Base-by-base conservation (phyloP, 148 eudicot genomes). In the Rhododendron vialii region DNA sequence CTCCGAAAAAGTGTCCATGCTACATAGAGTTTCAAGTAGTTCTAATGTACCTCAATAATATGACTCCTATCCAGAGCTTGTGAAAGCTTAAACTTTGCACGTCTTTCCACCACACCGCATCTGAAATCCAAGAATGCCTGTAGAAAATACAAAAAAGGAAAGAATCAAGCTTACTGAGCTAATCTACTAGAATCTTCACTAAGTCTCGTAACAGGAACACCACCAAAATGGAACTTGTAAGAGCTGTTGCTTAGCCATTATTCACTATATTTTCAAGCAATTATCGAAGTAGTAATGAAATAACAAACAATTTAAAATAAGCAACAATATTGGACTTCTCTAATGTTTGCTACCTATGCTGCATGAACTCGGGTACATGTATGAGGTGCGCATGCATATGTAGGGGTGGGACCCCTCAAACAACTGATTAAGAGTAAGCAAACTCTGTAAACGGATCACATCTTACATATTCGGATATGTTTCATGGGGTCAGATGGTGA, bases 81-180 rank as follows among this genome's bases (percentile, higher is more conserved):
- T 50, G 92, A 89, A 79, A 95, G 95, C 93, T 95, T 95, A 89
- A 71, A 93, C 67, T 63, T 89, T 57, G 99, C 94, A 83, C 99
- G 98, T 78, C 99, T 92, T 91, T 94, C 98, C 85, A 97, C 88
- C 33, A 94, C 95, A 47, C 94, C 88, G 87, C 95, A 95, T 91
- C 99, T 94, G 87, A 97, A 97, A 83, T 95, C 98, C 87, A 97
- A 90, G 87, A 95, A 97, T 65, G 98, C 98, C 99, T 97, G 94
- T 85, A 83, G 88, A 88, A 87, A 50, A 41, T 81, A 45, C 13
- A 3, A 24, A 63, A 7, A 51, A 78, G 0, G 20, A 69, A 65
- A 41, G 30, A 85, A 89, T 67, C 2, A 43, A 47, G 51, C 17
- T 30, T 48, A 28, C 28, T 22, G 18, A 59, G n/a, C 78, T 63